Base-by-base conservation (phyloP, 176 grass and related monocot species). In the Aegilops umbellulata region DNA sequence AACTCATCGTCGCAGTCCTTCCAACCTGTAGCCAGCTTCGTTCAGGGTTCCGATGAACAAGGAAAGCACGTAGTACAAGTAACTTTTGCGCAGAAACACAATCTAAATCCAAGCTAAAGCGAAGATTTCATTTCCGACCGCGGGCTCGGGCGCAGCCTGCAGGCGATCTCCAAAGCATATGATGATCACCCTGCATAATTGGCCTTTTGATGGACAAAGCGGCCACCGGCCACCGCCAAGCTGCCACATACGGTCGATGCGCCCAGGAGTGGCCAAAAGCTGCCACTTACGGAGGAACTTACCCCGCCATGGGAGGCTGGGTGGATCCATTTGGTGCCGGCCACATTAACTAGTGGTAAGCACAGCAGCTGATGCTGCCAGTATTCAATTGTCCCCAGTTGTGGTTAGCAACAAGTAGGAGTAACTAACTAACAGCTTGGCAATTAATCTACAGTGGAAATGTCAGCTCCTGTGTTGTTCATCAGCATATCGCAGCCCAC, bases 331-430 rank as follows among this genome's bases (percentile, higher is more conserved):
- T 46, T 42, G 65, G 65, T 31, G 30, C 22, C 60, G 36, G 42
- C 60, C 46, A 67, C 46, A 76, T 61, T 68, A 76, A 41, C 82
- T 44, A 85, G 77, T 61, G 77, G 88, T 61, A 79, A 44, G 31
- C 29, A 57, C 20, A 70, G 22, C 3, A 44, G 61, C 73, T 30
- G 29, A 38, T 62, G 38, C 22, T 53, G 31, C 32, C 2, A 53
- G 23, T 68, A 72, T 77, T 82, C 82, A 70, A 86, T 64, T n/a
- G n/a, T 15, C 6, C 51, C 47, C 36, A 78, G 51, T 16, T 41
- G 64, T 30, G 65, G 39, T 70, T 78, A 90, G 71, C 88, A 19
- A 41, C 32, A 32, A n/a, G 62, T 30, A 41, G 41, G 49, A 53
- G 49, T 53, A 76, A 76, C 58, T 12, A 76, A 76, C 58, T 3